These are phyloP conservation scores for Chaetomiaceae sp. DNA, from an alignment of 2,329 filamentous ascomycete species.

Conservation along the genomic window DNA sequence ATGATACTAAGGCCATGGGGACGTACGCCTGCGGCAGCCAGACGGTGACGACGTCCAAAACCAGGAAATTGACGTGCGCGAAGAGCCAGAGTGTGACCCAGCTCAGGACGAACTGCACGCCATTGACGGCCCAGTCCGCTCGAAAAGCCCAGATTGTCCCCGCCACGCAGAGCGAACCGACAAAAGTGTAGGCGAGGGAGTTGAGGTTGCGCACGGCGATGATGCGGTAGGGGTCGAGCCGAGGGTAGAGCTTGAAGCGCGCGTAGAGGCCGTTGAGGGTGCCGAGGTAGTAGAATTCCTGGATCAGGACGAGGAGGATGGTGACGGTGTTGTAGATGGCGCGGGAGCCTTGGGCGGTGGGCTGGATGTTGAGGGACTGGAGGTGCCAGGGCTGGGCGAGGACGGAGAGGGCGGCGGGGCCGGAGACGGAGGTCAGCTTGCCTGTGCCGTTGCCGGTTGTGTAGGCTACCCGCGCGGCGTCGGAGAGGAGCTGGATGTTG, in stretches of 20 bases:
- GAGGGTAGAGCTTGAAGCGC: conserved; percentile 36
- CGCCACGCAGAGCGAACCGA: conserved; percentile 37
- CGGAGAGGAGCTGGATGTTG: conserved; percentile 32
- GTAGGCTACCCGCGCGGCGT: conserved; percentile 34
- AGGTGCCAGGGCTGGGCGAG: conserved; percentile 38
- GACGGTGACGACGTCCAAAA: conserved; percentile 40
- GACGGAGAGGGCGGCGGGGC: conserved; percentile 30
- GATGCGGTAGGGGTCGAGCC: conserved; percentile 30
- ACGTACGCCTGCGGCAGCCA: conserved; percentile 37
- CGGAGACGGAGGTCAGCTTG: conserved; percentile 23
- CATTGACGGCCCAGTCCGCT: conserved; percentile 37
- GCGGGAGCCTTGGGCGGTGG: conserved; percentile 38
- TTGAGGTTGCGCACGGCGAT: conserved; percentile 33
- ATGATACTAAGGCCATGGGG: conserved; percentile 42
- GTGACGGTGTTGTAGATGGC: conserved; percentile 43
- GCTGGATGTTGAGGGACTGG: conserved; percentile 35
- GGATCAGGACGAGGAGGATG: conserved; percentile 42
- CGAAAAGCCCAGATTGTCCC: conserved; percentile 43
- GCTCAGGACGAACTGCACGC: conserved; percentile 37
- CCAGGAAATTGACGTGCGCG: conserved; percentile 40
- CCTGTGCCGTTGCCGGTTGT: conserved; percentile 31
- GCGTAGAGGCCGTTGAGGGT: conserved; percentile 41
- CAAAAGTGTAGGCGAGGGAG: conserved; percentile 36
- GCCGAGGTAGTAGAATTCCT: conserved; percentile 46
- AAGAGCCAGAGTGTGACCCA: conserved; percentile 44